Evolutionary conservation across 805 yeast species (phyloP).

Genomic region (Yarrowia hollandica): DNA sequence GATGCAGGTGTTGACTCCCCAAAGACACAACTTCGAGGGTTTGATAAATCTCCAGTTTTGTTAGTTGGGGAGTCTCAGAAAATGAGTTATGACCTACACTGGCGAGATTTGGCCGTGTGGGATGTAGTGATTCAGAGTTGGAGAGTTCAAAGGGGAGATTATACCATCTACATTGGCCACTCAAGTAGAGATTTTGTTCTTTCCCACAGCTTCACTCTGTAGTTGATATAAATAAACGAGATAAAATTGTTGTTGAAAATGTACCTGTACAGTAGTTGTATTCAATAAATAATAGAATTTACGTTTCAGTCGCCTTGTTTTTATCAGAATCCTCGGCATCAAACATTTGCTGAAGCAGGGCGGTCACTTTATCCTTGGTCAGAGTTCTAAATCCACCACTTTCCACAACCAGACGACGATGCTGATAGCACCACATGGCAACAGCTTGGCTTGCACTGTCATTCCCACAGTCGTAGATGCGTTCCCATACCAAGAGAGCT

Average conservation of each 20-base stretch:
- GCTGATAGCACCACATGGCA: neutral
- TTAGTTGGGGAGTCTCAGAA: constrained; percentile 46
- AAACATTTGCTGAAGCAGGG: constrained; percentile 4
- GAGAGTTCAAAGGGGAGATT: constrained; percentile 36
- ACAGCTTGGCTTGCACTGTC: neutral
- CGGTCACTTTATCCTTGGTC: constrained; percentile 1
- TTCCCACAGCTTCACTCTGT: neutral
- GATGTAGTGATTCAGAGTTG: constrained; percentile 56
- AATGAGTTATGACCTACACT: constrained; percentile 48
- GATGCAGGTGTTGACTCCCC: constrained; percentile 45
- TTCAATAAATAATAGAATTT: too few relatives aligned
- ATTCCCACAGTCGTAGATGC: neutral
- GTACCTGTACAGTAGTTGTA: too few relatives aligned
- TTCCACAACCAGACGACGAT: neutral
- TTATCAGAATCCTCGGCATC: constrained; percentile 8
- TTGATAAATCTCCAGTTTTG: constrained; percentile 53
- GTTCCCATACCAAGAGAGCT: constrained; percentile 11
- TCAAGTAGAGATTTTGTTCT: constrained; percentile 37
- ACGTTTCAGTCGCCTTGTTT: neutral
- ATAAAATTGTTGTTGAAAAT: too few relatives aligned
- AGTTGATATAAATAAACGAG: too few relatives aligned
- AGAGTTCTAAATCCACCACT: neutral
- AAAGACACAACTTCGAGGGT: constrained; percentile 58
- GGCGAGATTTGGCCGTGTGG: constrained; percentile 60
- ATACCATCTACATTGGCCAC: neutral